These are phyloP conservation scores for Thinopyrum elongatum DNA, from an alignment of 176 grass and related monocot genomes.

Conservation along the genomic window DNA sequence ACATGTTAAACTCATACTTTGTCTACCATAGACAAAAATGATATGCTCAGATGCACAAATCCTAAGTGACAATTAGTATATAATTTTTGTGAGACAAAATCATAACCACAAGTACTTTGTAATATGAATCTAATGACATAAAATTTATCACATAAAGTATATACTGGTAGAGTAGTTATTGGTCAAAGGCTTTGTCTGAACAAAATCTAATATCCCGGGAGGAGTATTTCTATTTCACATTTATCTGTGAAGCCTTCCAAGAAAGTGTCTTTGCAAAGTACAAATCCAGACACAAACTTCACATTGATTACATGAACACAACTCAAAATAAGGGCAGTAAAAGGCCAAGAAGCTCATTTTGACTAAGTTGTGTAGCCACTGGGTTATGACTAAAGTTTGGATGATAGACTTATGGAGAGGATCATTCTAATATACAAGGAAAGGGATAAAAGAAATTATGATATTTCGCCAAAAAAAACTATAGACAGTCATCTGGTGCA, in stretches of 20 bases:
- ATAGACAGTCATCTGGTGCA: neutral
- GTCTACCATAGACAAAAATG: too few relatives aligned
- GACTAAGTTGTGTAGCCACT: neutral
- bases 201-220: too few relatives aligned
- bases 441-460: neutral
- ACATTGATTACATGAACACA: neutral
- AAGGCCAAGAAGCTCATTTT: neutral
- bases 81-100: too few relatives aligned
- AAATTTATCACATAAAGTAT: too few relatives aligned
- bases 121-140: too few relatives aligned
- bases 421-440: neutral
- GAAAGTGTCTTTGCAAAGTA: neutral
- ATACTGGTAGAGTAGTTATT: too few relatives aligned
- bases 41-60: too few relatives aligned
- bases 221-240: neutral
- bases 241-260: neutral
- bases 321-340: neutral
- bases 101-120: too few relatives aligned
- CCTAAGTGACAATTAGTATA: too few relatives aligned
- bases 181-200: too few relatives aligned
- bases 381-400: slow-evolving; percentile 12
- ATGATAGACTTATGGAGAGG: slow-evolving; percentile 1
- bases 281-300: neutral
- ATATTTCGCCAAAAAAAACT: too few relatives aligned
- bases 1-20: too few relatives aligned